Base-by-base conservation (phyloP, 805 yeast species). In the Crinitomyces ghanaensis region DNA sequence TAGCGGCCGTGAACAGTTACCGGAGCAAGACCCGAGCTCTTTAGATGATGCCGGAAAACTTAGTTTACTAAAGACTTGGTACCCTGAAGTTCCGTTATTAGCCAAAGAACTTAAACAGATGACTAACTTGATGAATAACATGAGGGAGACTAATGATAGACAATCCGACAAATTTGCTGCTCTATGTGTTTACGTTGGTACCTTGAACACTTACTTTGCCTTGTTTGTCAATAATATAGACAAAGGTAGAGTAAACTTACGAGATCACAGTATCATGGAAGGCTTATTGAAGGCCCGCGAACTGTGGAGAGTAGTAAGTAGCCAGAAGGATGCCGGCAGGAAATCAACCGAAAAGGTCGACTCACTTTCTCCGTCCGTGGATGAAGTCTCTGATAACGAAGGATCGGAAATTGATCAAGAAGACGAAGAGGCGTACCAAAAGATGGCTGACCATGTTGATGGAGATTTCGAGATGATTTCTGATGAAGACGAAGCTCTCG, bases 251-350 rank as follows among this genome's bases (percentile, higher is more conserved):
- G 53, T 35, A 63, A 59, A 70, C 7, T 74, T 86, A 78, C 84
- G 83, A 46, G 93, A 83, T 36, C 88, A 80, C 44, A 80, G 88
- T 2, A 77, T 88, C 2, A 88, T 91, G 95, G 85, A 82, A 49
- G 70, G 79, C 19, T 76, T 88, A 21, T 60, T 88, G 34, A 74
- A 79, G 34, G 67, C 91, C 2, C 69, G 93, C 44, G 95, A 88
- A 50, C 67, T 82, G 12, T 86, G 95, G 95, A 71, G 91, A 51
- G 86, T 80, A 48, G 94, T 93, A 4, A 11, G 13, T 9, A 65
- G 59, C 30, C 71, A 63, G 40, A 51, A 77, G 22, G 40, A 35
- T 5, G 69, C 68, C 9, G 64, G 31, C 18, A 17, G 25, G 15
- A 9, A 19, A 5, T 19, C 19, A 29, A 17, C 5, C 13, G 33